Base-by-base conservation (phyloP, 2,329 filamentous ascomycete genomes). In the Fusarium subtropicale region DNA sequence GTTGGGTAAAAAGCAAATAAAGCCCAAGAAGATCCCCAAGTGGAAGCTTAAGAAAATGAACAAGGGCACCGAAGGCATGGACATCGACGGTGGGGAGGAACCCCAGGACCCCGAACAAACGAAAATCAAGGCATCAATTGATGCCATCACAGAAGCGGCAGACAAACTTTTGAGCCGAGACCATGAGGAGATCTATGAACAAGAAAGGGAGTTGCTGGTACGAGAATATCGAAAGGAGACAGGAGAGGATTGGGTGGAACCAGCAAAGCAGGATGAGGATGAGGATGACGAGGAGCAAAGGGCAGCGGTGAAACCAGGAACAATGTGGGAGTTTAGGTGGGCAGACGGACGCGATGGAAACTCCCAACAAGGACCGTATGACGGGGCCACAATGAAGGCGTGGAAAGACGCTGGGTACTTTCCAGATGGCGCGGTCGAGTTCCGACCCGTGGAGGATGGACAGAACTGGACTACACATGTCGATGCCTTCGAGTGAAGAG, bases 391-490 rank as follows among this genome's bases (percentile, higher is more conserved):
- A 38, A 98, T 99, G 96, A 88, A 90, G 74, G 92, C 92, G 4
- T 99, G 96, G 96, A 89, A 91, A 71, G 89, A 92, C 66, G 93
- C 93, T 26, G 96, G 96, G 4, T 98, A 98, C 78, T 99, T 99
- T 15, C 91, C 64, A 70, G 73, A 96, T 68, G 93, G 92, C 0
- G 71, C 72, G 63, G 93, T 97, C 26, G 95, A 94, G 77, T 94
- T 95, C 74, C 86, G 89, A 68, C 83, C 80, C 64, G 86, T 81
- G 9, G 88, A 86, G 13, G 83, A 85, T 46, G 85, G 86, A 26
- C 83, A 79, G 24, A 78, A 79, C 13, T 92, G 90, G 90, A 71
- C 70, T 53, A 84, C 75, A 60, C 79, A 79, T 53, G 77, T 82
- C 18, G 83, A 81, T 39, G 77, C 77, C 52, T 90, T 90, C 79